Percentiles rank a stretch among this genome's conserved stretches.
Evolutionary conservation across 106 monocot species (phyloP).

Genomic region (Dendrobium chrysotoxum): DNA sequence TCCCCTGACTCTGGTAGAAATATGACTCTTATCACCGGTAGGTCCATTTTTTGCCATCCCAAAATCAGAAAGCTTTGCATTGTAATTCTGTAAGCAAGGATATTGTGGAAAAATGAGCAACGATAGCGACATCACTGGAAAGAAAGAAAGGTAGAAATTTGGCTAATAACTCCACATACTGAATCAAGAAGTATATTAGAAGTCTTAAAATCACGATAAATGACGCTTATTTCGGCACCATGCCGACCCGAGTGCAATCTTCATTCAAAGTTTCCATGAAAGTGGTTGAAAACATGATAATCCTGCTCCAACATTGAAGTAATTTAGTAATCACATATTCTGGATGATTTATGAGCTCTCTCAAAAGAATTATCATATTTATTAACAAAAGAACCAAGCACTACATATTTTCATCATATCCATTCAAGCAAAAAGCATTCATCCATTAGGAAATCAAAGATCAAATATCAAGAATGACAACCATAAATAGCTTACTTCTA

Average conservation of each 20-base stretch:
- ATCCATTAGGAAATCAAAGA: background rate
- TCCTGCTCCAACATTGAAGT: conserved; percentile 35
- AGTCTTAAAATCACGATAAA: conserved; percentile 96
- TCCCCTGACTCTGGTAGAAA: conserved; percentile 70
- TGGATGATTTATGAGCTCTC: background rate
- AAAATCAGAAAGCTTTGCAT: conserved; percentile 80
- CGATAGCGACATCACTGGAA: background rate
- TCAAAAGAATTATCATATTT: background rate
- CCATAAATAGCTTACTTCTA: conserved; percentile 51
- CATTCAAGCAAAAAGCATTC: background rate
- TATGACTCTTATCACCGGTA: conserved; percentile 66
- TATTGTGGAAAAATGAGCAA: background rate
- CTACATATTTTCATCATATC: background rate
- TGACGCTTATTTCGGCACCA: conserved; percentile 49
- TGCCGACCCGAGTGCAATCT: conserved; percentile 82
- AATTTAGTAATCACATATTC: background rate
- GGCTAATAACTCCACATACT: conserved; percentile 21
- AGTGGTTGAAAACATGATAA: conserved; percentile 82
- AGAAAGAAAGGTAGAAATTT: background rate
- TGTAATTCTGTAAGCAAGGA: conserved; percentile 35
- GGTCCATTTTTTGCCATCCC: conserved; percentile 83
- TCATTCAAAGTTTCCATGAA: conserved; percentile 84
- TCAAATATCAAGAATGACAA: background rate
- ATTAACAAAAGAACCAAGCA: background rate
- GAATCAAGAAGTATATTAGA: conserved; percentile 78